phyloP scores from a whole-genome alignment of 192 early-diverging fungal genomes.

The Umbelopsis ramanniana region DNA sequence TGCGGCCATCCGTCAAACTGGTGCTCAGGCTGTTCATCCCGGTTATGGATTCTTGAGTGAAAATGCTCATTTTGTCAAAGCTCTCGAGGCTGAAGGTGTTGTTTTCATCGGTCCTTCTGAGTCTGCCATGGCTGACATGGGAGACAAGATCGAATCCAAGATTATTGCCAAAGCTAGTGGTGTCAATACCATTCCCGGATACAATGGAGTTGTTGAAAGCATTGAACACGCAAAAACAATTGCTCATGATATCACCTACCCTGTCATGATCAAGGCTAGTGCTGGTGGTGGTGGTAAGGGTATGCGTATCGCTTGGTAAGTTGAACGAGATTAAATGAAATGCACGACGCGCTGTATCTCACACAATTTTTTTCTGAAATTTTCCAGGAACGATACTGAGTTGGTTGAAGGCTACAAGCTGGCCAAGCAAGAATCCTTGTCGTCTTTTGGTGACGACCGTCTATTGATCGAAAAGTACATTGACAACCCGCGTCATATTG shows the following conservation, averaged over 20 bases:
- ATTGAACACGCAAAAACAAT: slow-evolving; percentile 78
- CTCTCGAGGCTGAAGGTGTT: slow-evolving; percentile 72
- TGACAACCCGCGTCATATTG: slow-evolving; percentile 79
- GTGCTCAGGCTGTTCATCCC: slow-evolving; percentile 93
- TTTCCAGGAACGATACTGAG: slow-evolving; percentile 56
- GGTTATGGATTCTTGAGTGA: slow-evolving; percentile 97
- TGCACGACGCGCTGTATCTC: not conserved
- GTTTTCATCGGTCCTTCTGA: slow-evolving; percentile 75
- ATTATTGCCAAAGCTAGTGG: slow-evolving; percentile 72
- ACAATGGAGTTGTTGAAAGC: slow-evolving; percentile 77
- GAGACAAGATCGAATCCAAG: slow-evolving; percentile 84
- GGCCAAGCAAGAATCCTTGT: slow-evolving; percentile 77
- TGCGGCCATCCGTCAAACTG: slow-evolving; percentile 71
- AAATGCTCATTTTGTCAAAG: slow-evolving; percentile 81
- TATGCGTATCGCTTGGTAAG: slow-evolving; percentile 78
- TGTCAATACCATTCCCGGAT: slow-evolving; percentile 87
- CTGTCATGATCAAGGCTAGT: slow-evolving; percentile 85
- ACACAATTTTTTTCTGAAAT: not conserved
- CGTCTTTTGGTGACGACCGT: slow-evolving; percentile 88
- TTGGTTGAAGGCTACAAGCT: slow-evolving; percentile 78
- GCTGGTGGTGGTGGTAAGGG: slow-evolving; percentile 86
- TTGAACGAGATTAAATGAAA: not conserved
- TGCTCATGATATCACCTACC: slow-evolving; percentile 70
- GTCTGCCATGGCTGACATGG: slow-evolving; percentile 75
- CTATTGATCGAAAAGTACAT: slow-evolving; percentile 94